phyloP scores from a whole-genome alignment of 2,329 filamentous ascomycete species.

The Alternaria arborescens region DNA sequence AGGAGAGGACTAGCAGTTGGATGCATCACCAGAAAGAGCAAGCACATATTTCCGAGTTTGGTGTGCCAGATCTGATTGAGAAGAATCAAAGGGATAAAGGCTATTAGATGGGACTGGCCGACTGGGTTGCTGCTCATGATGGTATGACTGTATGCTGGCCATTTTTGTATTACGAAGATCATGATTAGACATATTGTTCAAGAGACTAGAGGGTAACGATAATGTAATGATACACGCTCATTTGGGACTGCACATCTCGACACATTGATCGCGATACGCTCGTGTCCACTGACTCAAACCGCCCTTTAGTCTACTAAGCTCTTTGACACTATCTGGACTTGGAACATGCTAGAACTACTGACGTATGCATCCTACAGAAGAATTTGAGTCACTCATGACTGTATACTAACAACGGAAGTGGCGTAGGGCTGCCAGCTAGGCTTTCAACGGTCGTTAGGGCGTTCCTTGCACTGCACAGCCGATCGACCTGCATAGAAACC shows the following conservation, averaged over 20 bases:
- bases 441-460: conserved; percentile 9
- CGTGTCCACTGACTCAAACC: not conserved
- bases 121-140: not conserved
- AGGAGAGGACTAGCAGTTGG: conserved; percentile 35
- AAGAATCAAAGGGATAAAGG: conserved; percentile 27
- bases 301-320: not conserved
- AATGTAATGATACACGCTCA: not conserved
- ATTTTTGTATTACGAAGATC: conserved; percentile 5
- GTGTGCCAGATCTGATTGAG: conserved; percentile 33
- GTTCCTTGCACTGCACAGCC: conserved; percentile 8
- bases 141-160: conserved; percentile 3
- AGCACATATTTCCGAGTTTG: conserved; percentile 18
- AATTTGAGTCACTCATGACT: not conserved
- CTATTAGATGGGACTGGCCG: conserved; percentile 11
- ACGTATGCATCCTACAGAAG: not conserved
- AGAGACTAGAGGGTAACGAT: conserved; percentile 1
- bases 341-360: not conserved
- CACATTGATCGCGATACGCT: not conserved
- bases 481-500: not conserved
- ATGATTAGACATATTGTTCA: not conserved
- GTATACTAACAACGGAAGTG: conserved; percentile 3
- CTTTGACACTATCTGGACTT: not conserved
- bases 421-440: conserved; percentile 5
- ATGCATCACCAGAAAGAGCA: conserved; percentile 6
- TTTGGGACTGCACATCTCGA: not conserved